phyloP scores from a whole-genome alignment of 345 rosid genomes.

The Euphorbia pulcherrima region DNA sequence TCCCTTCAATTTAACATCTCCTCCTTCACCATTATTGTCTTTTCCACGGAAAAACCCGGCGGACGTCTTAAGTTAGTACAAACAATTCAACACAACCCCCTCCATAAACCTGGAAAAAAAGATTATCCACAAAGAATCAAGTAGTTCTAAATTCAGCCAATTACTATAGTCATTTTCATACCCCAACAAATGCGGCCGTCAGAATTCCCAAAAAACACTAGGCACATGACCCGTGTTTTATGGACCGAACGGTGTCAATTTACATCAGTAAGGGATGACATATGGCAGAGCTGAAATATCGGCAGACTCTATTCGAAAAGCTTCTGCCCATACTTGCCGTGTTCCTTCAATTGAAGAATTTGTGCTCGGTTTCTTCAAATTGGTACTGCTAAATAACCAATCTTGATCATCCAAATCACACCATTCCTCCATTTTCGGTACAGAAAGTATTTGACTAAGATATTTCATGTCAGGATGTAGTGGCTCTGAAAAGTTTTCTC shows the following conservation, averaged over 20 bases:
- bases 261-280: slow-evolving; percentile 61
- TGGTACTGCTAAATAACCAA: slow-evolving; percentile 50
- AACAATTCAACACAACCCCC: background rate
- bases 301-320: slow-evolving; percentile 54
- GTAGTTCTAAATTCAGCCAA: too few species aligned
- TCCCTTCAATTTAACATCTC: slow-evolving; percentile 11
- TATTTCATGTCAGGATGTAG: slow-evolving; percentile 72
- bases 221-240: too few species aligned
- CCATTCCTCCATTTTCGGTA: slow-evolving; percentile 56
- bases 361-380: slow-evolving; percentile 32
- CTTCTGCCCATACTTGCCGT: slow-evolving; percentile 60
- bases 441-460: slow-evolving; percentile 45
- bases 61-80: slow-evolving; percentile 7
- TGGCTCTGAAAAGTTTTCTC: slow-evolving; percentile 40
- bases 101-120: background rate
- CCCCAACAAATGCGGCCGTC: background rate
- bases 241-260: too few species aligned
- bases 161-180: background rate
- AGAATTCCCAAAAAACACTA: slow-evolving; percentile 4
- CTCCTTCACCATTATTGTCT: slow-evolving; percentile 5
- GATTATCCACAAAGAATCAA: slow-evolving; percentile 7
- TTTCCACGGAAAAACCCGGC: background rate
- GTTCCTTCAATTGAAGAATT: slow-evolving; percentile 30
- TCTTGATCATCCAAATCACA: slow-evolving; percentile 48
- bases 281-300: slow-evolving; percentile 67